These are phyloP conservation scores for Phoenix roebelenii DNA, from an alignment of 176 grass and related monocot genomes.

Conservation along the genomic window DNA sequence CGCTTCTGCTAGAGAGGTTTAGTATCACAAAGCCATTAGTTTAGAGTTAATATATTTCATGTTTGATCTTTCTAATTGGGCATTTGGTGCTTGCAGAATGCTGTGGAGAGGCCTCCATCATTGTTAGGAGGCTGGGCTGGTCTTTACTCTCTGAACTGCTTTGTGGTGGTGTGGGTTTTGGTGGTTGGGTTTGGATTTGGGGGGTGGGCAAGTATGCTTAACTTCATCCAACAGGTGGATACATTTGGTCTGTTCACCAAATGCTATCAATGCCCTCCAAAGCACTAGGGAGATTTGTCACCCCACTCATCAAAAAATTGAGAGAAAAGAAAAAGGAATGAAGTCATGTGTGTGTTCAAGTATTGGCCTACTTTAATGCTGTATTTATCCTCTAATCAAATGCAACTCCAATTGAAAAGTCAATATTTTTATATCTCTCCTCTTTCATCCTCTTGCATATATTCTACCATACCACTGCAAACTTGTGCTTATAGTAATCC, in stretches of 20 bases:
- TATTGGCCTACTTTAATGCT: no score
- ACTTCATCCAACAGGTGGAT: slow-evolving; percentile 64
- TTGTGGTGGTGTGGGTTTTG: slow-evolving; percentile 80
- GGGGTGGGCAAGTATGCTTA: slow-evolving; percentile 83
- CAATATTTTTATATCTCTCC: no score
- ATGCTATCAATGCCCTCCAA: slow-evolving; percentile 91
- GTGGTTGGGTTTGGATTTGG: slow-evolving; percentile 92
- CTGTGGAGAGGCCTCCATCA: slow-evolving; percentile 69
- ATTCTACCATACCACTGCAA: no score
- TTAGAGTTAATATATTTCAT: slow-evolving; percentile 1
- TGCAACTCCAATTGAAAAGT: no score
- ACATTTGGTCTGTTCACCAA: slow-evolving; percentile 95
- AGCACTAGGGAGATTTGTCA: slow-evolving; percentile 10
- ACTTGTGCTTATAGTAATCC: no score
- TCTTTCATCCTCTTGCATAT: no score
- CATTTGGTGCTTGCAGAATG: slow-evolving; percentile 32
- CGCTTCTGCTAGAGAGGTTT: slow-evolving; percentile 58
- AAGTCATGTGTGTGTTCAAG: no score
- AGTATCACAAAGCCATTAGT: not conserved
- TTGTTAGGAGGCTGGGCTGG: slow-evolving; percentile 58
- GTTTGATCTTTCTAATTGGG: not conserved
- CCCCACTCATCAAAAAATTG: not conserved
- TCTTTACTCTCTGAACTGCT: slow-evolving; percentile 49
- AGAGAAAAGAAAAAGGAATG: not conserved
- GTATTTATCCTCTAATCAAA: no score